Evolutionary conservation across 2,329 filamentous ascomycete genomes (phyloP).

Genomic region (Pseudogymnoascus sp.): DNA sequence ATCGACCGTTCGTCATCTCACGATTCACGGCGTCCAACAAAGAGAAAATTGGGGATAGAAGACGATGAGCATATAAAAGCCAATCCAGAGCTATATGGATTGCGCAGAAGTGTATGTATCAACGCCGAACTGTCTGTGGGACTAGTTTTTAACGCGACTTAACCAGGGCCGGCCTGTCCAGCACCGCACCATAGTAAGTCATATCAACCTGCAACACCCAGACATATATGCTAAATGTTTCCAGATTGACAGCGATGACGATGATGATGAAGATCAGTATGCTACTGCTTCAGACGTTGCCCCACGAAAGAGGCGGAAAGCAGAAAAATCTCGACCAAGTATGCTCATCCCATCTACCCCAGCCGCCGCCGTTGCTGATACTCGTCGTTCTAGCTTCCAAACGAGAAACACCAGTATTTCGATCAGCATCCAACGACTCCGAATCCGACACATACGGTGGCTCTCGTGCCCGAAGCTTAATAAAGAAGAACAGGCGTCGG

Average conservation of each 20-base stretch:
- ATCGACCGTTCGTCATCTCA: slow-evolving; percentile 58
- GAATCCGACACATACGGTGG: slow-evolving; percentile 74
- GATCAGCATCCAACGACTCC: slow-evolving; percentile 51
- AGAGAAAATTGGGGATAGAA: slow-evolving; percentile 62
- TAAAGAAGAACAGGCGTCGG: slow-evolving; percentile 72
- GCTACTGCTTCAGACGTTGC: slow-evolving; percentile 67
- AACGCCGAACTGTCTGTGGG: slow-evolving; percentile 26
- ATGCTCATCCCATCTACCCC: slow-evolving; percentile 27
- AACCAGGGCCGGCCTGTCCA: slow-evolving; percentile 47
- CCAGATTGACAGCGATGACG: slow-evolving; percentile 49
- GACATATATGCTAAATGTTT: slow-evolving; percentile 18
- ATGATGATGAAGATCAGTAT: slow-evolving; percentile 41
- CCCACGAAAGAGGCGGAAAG: slow-evolving; percentile 58
- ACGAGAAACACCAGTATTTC: slow-evolving; percentile 46
- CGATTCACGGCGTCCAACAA: slow-evolving; percentile 59
- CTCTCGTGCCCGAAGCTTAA: slow-evolving; percentile 57
- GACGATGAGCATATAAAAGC: slow-evolving; percentile 80
- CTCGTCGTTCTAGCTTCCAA: slow-evolving; percentile 44
- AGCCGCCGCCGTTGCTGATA: slow-evolving; percentile 17
- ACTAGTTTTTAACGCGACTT: slow-evolving; percentile 3
- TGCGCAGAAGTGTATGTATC: slow-evolving; percentile 76
- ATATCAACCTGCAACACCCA: slow-evolving; percentile 9
- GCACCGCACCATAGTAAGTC: slow-evolving; percentile 44
- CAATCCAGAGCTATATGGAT: slow-evolving; percentile 90
- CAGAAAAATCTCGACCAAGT: slow-evolving; percentile 58